These are phyloP conservation scores for Dendrocalamus latiflorus DNA, from an alignment of 202 grass and related monocot genomes.

Conservation along the genomic window DNA sequence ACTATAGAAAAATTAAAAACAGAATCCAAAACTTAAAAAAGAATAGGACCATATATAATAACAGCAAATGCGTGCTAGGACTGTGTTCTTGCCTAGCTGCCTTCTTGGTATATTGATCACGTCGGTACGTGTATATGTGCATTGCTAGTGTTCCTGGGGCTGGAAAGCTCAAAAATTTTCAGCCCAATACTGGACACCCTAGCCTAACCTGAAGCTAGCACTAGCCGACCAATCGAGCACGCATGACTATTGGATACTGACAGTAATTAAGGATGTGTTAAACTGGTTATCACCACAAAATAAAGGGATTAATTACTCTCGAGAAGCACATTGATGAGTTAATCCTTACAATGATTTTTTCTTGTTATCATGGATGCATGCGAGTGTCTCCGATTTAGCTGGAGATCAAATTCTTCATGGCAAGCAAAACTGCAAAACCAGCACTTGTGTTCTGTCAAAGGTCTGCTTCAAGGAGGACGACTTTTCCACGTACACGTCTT, in stretches of 20 bases:
- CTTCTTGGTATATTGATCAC: neutral
- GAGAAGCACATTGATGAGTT: neutral
- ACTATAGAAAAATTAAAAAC: too few species aligned
- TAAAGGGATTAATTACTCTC: neutral
- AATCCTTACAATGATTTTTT: neutral
- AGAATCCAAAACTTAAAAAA: accelerated
- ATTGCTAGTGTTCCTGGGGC: neutral
- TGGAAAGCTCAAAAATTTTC: neutral
- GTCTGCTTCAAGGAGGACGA: conserved; percentile 11
- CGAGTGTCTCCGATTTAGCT: conserved; percentile 13
- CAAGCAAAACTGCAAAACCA: neutral
- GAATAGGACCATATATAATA: neutral
- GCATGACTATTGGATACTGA: neutral
- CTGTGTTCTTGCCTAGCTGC: neutral
- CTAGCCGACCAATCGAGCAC: neutral
- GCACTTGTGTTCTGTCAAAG: conserved; percentile 6
- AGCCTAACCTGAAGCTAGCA: neutral
- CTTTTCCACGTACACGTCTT: neutral
- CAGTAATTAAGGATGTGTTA: neutral
- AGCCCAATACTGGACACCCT: neutral
- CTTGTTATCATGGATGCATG: neutral
- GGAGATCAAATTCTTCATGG: neutral
- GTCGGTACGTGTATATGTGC: neutral
- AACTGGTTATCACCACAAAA: neutral
- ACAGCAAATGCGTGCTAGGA: conserved; percentile 11